Base-by-base conservation (phyloP, 169 alveolate species). In the Cryptosporidium sp. region DNA sequence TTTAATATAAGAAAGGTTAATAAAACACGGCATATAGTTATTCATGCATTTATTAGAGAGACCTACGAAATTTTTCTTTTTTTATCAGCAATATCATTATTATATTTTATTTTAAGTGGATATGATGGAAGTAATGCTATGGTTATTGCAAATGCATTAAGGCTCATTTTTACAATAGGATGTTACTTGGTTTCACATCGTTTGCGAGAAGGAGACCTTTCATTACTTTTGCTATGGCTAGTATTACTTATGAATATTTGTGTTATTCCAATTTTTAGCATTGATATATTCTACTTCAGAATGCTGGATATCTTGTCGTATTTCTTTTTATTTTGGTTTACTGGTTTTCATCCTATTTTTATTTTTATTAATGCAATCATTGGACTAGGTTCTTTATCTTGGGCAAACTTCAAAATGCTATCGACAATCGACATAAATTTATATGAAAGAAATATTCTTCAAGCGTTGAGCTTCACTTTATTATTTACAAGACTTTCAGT, bases 151-250 rank as follows among this genome's bases (percentile, higher is more conserved):
- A 80, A 80, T 80, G 55, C 89, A 35, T 39, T 80, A 52, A 80
- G 89, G 39, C 67, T 80, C 31, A 65, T 61, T 23, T 62, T 80
- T 80, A 80, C 89, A 39, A 80, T 80, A 41, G 89, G 75, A 21
- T 80, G 89, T 43, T 80, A 80, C n/a, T 80, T 80, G 52, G 68
- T 80, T 80, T 80, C 80, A 18, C 75, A 80, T 65, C 61, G 89
- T 26, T 6, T 80, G 41, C 21, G 89, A 7, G 80, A 80, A 45
- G 89, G 89, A 3, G 48, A 62, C 8, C 65, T 80, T 14, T 50
- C 89, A 26, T 18, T 80, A 65, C 55, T 80, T 14, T 62, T 80
- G 6, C 23, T 80, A 29, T 80, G 89, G 89, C 8, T 80, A 39
- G 89, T 80, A 31, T 26, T 65, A 43, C 62, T 80, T n/a, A 61